Evolutionary conservation across 176 grass and related monocot genomes (phyloP).

Genomic region (Triticum turgidum): DNA sequence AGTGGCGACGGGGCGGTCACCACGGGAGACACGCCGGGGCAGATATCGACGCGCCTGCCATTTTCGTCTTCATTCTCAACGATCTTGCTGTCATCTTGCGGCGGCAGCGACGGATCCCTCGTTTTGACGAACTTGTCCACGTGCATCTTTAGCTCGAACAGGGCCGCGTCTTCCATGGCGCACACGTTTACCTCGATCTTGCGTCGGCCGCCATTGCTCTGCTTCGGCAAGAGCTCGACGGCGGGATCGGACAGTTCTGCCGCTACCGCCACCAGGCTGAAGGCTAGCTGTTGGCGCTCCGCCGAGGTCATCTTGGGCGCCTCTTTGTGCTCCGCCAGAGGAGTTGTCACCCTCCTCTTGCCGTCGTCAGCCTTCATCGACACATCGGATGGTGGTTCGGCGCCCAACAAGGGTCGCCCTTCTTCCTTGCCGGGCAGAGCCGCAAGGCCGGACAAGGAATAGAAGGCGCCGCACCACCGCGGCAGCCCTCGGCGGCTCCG

Average conservation of each 20-base stretch:
- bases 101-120: not conserved
- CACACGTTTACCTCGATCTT: not conserved
- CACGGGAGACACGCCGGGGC: not conserved
- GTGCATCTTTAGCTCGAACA: slow-evolving; percentile 18
- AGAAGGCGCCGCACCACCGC: not conserved
- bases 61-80: not conserved
- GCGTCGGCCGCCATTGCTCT: not conserved
- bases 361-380: not conserved
- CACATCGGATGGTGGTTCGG: not conserved
- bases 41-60: not conserved
- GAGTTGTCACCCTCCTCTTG: not conserved
- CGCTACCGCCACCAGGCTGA: slow-evolving; percentile 6
- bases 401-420: not conserved
- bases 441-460: not conserved
- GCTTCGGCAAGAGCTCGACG: slow-evolving; percentile 3
- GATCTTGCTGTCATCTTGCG: not conserved
- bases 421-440: not conserved
- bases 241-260: slow-evolving; percentile 21
- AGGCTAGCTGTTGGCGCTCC: not conserved
- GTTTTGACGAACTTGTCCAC: slow-evolving; percentile 20
- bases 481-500: not conserved
- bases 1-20: not conserved
- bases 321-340: not conserved
- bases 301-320: not conserved
- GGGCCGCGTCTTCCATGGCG: not conserved